Percentiles rank a stretch among this genome's conserved stretches.
phyloP scores from a whole-genome alignment of 257 asterid species.

The Mentha longifolia region DNA sequence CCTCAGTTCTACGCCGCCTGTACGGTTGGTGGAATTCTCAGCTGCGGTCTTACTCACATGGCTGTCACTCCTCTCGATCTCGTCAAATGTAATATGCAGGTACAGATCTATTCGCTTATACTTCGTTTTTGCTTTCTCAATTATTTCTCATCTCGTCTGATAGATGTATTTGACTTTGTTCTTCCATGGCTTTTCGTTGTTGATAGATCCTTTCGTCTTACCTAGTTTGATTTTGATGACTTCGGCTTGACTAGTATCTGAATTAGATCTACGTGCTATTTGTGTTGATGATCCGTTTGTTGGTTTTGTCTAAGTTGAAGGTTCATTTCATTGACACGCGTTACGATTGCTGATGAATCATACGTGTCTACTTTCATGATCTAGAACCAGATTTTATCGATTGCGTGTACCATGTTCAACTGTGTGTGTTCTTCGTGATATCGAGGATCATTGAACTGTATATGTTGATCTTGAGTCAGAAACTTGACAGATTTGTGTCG shows the following conservation, averaged over 20 bases:
- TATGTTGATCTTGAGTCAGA: conserved; percentile 1
- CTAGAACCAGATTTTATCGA: conserved; percentile 7
- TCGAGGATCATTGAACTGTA: neutral
- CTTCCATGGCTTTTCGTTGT: neutral
- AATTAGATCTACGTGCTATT: conserved; percentile 34
- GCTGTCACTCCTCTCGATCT: conserved; percentile 96
- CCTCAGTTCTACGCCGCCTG: conserved; percentile 85
- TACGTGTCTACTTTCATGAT: neutral
- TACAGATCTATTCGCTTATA: conserved; percentile 44
- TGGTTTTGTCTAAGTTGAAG: neutral
- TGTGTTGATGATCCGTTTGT: conserved; percentile 17
- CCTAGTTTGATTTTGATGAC: neutral
- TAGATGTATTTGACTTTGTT: conserved; percentile 22
- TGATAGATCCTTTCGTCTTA: conserved; percentile 17
- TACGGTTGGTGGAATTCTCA: conserved; percentile 83
- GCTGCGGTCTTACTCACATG: conserved; percentile 97
- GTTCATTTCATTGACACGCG: neutral
- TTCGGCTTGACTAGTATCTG: conserved; percentile 21
- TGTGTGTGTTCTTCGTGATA: neutral
- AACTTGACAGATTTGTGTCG: neutral
- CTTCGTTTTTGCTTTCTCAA: neutral
- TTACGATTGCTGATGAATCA: neutral
- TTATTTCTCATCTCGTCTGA: neutral
- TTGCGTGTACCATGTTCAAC: neutral
- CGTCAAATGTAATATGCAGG: conserved; percentile 99